Conservation (phyloP, 75 land plant genomes). For the Selaginella tamariscina region DNA sequence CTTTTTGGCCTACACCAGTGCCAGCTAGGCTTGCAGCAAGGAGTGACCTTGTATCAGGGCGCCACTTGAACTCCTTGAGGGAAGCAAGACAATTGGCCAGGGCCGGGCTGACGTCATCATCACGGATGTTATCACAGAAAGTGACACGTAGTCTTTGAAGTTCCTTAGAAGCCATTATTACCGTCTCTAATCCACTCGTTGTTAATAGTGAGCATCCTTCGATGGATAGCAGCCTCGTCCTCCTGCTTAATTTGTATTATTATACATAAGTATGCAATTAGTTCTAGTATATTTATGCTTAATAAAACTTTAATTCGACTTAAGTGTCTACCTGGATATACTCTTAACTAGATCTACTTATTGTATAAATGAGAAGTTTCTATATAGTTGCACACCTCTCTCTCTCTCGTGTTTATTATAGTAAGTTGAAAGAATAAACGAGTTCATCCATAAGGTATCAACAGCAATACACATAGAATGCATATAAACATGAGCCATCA, state of each 20-base stretch:
- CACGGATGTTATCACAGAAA: constrained; percentile 70
- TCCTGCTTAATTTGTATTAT: constrained; percentile 25
- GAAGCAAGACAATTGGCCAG: constrained; percentile 43
- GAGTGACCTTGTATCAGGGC: constrained; percentile 72
- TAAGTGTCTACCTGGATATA: too few species aligned
- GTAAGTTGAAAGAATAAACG: not conserved
- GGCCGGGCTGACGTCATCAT: constrained; percentile 54
- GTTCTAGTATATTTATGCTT: too few species aligned
- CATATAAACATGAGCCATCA: too few species aligned
- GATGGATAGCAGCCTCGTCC: constrained; percentile 40
- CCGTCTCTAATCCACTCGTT: constrained; percentile 64
- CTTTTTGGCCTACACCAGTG: constrained; percentile 74
- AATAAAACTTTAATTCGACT: too few species aligned
- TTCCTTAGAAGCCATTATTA: constrained; percentile 61
- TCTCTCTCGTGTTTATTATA: too few species aligned
- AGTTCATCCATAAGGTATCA: not conserved
- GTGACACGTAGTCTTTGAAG: constrained; percentile 55
- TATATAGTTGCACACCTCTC: too few species aligned
- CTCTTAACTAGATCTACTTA: too few species aligned
- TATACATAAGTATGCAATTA: too few species aligned
- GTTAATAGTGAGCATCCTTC: constrained; percentile 87
- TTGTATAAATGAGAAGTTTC: too few species aligned
- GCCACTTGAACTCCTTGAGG: constrained; percentile 86
- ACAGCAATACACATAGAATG: too few species aligned
- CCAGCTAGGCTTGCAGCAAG: constrained; percentile 45